Evolutionary conservation across 345 rosid genomes (phyloP).

Genomic region (Ceriops tagal): DNA sequence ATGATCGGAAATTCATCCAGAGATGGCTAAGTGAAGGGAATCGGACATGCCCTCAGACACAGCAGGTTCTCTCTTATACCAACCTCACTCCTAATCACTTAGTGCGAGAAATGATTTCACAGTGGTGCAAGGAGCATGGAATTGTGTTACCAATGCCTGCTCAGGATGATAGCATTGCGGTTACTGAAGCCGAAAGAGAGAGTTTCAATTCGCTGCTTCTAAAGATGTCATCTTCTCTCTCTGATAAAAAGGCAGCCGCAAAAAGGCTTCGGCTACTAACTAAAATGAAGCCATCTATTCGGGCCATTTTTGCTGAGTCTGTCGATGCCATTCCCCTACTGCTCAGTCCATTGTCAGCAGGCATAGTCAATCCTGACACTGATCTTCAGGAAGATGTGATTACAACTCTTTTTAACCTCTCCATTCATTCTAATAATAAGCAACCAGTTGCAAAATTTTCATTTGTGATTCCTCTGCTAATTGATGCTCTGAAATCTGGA

Average conservation of each 20-base stretch:
- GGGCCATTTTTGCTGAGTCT: constrained; percentile 37
- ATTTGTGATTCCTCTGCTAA: constrained; percentile 38
- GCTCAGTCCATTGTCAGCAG: constrained; percentile 35
- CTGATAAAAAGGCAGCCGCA: constrained; percentile 47
- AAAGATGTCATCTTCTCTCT: constrained; percentile 40
- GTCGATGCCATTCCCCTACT: constrained; percentile 31
- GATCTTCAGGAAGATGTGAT: constrained; percentile 45
- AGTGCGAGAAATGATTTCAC: constrained; percentile 42
- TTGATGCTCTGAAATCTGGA: constrained; percentile 37
- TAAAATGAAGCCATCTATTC: constrained; percentile 35
- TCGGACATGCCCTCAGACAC: constrained; percentile 47
- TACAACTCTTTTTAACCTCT: constrained; percentile 45
- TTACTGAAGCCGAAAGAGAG: constrained; percentile 20
- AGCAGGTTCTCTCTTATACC: constrained; percentile 39
- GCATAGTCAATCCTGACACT: constrained; percentile 23
- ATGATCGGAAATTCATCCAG: constrained; percentile 42
- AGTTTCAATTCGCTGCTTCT: constrained; percentile 38
- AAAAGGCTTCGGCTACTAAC: constrained; percentile 46
- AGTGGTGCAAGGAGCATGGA: constrained; percentile 41
- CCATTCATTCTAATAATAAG: constrained; percentile 39
- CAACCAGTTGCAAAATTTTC: constrained; percentile 36
- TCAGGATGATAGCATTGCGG: constrained; percentile 18
- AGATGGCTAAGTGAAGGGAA: constrained; percentile 40
- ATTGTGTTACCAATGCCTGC: constrained; percentile 27
- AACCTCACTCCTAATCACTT: constrained; percentile 42